Conservation (phyloP, 192 early-diverging fungal species). For the Chytriomyces sp. region DNA sequence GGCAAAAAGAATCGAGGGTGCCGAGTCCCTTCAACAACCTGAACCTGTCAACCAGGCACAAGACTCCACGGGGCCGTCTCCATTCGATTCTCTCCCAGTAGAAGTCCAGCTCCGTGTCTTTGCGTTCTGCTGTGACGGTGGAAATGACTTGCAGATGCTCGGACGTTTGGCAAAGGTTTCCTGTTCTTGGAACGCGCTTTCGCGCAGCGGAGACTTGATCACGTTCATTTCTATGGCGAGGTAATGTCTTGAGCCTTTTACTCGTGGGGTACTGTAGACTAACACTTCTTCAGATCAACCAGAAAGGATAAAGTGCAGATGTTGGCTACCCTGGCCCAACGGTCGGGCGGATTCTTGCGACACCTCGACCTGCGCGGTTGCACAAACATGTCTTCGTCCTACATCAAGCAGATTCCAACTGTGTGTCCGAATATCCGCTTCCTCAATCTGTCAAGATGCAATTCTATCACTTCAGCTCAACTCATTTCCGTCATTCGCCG, state of each 20-base stretch:
- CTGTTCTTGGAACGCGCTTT: neutral
- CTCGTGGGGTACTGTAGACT: too few species aligned
- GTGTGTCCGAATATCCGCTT: neutral
- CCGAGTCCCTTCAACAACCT: neutral
- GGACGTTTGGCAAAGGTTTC: neutral
- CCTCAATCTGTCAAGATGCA: neutral
- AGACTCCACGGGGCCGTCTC: neutral
- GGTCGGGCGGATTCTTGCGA: neutral
- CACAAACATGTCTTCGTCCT: neutral
- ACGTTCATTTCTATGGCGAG: neutral
- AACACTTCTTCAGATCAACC: neutral
- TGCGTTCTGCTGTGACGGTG: neutral
- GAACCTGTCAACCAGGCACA: neutral
- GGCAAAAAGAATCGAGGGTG: neutral
- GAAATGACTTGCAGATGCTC: neutral
- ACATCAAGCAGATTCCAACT: neutral
- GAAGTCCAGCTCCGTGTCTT: neutral
- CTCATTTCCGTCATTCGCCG: neutral
- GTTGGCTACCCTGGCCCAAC: neutral
- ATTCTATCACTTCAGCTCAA: neutral
- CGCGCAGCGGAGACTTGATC: neutral
- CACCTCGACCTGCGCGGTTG: neutral
- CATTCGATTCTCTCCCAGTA: neutral
- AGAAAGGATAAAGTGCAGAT: neutral
- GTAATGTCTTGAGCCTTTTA: neutral